Evolutionary conservation across 208 protist genomes (phyloP), one percentile per base, ranked within the genome.

Genomic region (Leishmania turanica): DNA sequence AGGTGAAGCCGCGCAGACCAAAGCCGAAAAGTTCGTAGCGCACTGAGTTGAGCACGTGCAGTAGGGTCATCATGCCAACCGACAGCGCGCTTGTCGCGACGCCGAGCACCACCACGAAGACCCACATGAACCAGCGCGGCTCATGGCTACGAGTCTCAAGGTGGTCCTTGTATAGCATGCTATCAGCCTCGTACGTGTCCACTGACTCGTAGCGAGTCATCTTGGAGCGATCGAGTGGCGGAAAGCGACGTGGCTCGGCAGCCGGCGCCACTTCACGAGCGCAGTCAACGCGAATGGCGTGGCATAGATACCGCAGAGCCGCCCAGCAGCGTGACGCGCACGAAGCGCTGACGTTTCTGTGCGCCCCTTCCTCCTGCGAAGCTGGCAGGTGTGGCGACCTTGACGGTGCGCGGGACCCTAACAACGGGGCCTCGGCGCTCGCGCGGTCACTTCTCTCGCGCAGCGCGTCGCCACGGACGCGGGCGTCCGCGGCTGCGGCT

Each of bases 41-140:
- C 9, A 93, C 76, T n/a, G 79, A 65, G 53, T 86, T 85, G 13
- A 93, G 72, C 78, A 91, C 64, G 49, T 93, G 89, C 72, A 93
- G 68, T 17, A 79, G 69, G 9, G 84, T 84, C 9, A 89, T 78
- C 64, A 87, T 79, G 27, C 45, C 47, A 45, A 93, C 83, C 17
- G 87, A 80, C 11, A 90, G 83, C 24, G 75, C 73, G 66, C 87
- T 89, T 19, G 85, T 84, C n/a, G 74, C 77, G 66, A 93, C 54
- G 70, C 89, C 89, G 5, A 93, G 71, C 19, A 80, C 53, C 37
- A 91, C 51, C 15, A 93, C 87, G 66, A 91, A 93, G 40, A 90
- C 83, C 89, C 89, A 93, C 81, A 93, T 93, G 62, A 91, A 93
- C 89, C 87, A 91, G 64, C 87, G 89, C 24, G 89, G 87, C 73